Evolutionary conservation across 2,329 filamentous ascomycete species (phyloP).

Genomic region (Trichoderma sp.): DNA sequence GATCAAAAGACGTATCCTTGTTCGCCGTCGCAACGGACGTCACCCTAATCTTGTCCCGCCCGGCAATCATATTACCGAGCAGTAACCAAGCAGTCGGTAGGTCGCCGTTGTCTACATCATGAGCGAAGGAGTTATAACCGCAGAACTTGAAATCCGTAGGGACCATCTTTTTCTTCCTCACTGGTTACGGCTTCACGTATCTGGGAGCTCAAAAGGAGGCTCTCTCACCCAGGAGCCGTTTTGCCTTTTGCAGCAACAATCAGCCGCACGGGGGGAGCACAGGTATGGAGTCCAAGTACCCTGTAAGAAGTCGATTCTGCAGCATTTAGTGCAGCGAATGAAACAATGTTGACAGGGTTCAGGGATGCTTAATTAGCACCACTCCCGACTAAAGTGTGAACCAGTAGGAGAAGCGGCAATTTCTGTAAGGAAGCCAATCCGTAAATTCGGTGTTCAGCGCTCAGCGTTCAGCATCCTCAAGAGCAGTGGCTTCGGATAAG

Average conservation of each 20-base stretch:
- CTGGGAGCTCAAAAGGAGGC: not conserved
- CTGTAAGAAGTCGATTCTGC: not conserved
- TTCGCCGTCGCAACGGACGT: constrained; percentile 8
- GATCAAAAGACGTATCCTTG: not conserved
- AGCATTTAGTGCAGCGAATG: constrained; percentile 1
- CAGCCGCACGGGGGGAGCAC: not conserved
- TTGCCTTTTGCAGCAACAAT: not conserved
- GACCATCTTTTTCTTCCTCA: not conserved
- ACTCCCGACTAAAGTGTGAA: not conserved
- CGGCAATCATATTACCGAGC: not conserved
- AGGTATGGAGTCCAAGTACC: not conserved
- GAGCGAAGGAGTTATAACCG: not conserved
- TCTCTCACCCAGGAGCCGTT: not conserved
- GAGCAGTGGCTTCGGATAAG: not conserved
- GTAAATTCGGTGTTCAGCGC: not conserved
- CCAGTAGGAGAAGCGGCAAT: not conserved
- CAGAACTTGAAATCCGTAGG: not conserved
- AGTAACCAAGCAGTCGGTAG: not conserved
- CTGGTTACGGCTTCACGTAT: not conserved
- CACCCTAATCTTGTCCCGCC: constrained; percentile 4
- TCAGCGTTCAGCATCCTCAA: not conserved
- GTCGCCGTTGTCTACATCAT: not conserved
- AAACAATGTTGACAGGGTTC: constrained; percentile 8
- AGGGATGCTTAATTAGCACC: constrained; percentile 12
- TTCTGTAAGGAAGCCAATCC: not conserved